These are phyloP conservation scores for Boletales sp. DNA, from an alignment of 768 basidiomycete genomes.

Conservation along the genomic window DNA sequence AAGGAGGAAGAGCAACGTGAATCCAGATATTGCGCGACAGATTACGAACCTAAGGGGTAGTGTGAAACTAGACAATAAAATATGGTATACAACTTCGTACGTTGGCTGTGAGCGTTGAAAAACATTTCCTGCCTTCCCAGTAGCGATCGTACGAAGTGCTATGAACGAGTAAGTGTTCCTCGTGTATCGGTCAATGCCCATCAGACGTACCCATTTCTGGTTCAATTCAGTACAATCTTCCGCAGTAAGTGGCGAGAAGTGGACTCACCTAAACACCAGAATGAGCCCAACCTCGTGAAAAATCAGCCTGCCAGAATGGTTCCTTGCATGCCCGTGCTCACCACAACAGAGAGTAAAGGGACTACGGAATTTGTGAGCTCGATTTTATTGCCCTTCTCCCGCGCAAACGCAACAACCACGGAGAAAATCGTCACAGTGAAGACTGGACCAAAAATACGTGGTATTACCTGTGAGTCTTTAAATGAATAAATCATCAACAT, in stretches of 20 bases:
- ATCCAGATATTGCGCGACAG: conserved; percentile 79
- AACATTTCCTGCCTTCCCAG: conserved; percentile 87
- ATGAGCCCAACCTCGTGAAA: conserved; percentile 73
- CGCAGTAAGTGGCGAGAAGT: neutral
- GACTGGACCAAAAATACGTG: conserved; percentile 75
- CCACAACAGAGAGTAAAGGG: conserved; percentile 86
- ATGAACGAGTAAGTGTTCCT: conserved; percentile 2
- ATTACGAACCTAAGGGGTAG: conserved; percentile 52
- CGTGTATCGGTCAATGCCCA: neutral
- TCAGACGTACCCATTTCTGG: conserved; percentile 59
- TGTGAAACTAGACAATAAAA: neutral
- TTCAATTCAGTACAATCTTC: neutral
- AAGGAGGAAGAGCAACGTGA: conserved; percentile 62
- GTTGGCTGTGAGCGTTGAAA: conserved; percentile 66
- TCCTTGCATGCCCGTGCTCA: conserved; percentile 35
- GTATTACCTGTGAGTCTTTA: conserved; percentile 51
- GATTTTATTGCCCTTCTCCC: conserved; percentile 53
- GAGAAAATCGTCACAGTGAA: conserved; percentile 80
- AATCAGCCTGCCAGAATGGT: neutral
- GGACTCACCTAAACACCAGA: conserved; percentile 73
- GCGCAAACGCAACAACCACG: conserved; percentile 53
- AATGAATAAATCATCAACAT: neutral
- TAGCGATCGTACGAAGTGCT: conserved; percentile 86
- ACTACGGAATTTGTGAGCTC: conserved; percentile 79
- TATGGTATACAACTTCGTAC: conserved; percentile 26